Percentiles rank a stretch among this genome's conserved stretches.
Conservation (phyloP, 192 early-diverging fungal species). For the Linnemannia schmuckeri region DNA sequence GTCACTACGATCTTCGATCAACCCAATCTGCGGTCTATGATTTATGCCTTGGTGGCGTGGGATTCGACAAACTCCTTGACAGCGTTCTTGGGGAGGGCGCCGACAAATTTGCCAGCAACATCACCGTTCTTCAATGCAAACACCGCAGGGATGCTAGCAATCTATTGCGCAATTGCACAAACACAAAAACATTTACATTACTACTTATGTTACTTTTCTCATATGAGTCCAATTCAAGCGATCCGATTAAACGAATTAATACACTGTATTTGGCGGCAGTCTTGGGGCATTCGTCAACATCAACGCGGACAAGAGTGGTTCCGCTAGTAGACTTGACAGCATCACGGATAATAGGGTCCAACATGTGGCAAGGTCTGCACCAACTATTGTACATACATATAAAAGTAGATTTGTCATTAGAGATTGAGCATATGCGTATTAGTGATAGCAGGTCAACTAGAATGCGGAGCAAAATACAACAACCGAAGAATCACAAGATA, state of each 20-base stretch:
- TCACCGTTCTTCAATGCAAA: constrained; percentile 75
- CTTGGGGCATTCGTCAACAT: constrained; percentile 77
- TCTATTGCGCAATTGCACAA: constrained; percentile 27
- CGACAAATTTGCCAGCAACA: constrained; percentile 76
- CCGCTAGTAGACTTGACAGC: constrained; percentile 73
- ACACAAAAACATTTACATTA: too few species aligned
- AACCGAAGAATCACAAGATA: background rate
- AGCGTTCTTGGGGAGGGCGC: constrained; percentile 65
- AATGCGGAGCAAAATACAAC: background rate
- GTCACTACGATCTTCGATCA: too few species aligned
- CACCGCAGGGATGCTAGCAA: constrained; percentile 83
- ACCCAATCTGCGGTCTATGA: background rate
- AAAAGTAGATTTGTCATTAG: too few species aligned
- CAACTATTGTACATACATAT: constrained; percentile 61
- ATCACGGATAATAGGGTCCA: constrained; percentile 78
- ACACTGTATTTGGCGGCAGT: constrained; percentile 76
- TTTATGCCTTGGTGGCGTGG: constrained; percentile 28
- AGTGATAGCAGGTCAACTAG: background rate
- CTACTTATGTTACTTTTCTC: too few species aligned
- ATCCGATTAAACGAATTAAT: background rate
- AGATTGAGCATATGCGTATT: background rate
- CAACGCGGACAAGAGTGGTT: constrained; percentile 80
- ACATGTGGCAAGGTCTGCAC: constrained; percentile 87
- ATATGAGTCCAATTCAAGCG: too few species aligned
- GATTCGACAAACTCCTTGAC: constrained; percentile 69